Percentiles rank a stretch among this genome's conserved stretches.
These are phyloP conservation scores for Phytophthora parvispora DNA, from an alignment of 352 stramenopile species.

Conservation along the genomic window DNA sequence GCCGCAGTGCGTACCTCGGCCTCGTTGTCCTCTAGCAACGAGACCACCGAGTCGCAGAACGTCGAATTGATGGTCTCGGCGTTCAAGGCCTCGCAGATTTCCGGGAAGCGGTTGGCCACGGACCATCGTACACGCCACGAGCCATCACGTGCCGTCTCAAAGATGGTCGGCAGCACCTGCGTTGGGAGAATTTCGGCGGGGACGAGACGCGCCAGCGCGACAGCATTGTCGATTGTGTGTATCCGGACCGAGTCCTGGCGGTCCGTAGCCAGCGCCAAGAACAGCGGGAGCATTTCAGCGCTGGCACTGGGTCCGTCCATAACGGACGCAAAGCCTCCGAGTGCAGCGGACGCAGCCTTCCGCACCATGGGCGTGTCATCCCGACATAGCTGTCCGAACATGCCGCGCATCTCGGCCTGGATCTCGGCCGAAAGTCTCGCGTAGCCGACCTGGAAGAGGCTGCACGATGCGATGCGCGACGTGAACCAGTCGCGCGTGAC, in stretches of 20 bases:
- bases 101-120: conserved; percentile 96
- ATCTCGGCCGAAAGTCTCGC: conserved; percentile 57
- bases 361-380: conserved; percentile 99
- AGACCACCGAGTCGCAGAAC: conserved; percentile 92
- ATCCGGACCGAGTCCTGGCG: conserved; percentile 98
- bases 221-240: conserved; percentile 98
- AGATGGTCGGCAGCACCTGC: conserved; percentile 92
- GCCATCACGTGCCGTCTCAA: conserved; percentile 95
- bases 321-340: conserved; percentile 90
- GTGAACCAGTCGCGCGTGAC: conserved; percentile 97
- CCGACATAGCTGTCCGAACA: conserved; percentile 95
- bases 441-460: conserved; percentile 86
- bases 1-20: conserved; percentile 97
- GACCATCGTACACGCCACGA: conserved; percentile 99
- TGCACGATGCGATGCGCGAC: conserved; percentile 88
- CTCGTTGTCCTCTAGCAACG: conserved; percentile 97
- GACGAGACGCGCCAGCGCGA: conserved; percentile 94
- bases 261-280: conserved; percentile 87
- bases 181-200: conserved; percentile 72
- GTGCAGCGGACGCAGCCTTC: conserved; percentile 89
- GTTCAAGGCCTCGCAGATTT: conserved; percentile 93
- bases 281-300: conserved; percentile 88
- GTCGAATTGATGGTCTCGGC: conserved; percentile 74
- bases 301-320: conserved; percentile 72
- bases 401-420: conserved; percentile 85